phyloP scores from a whole-genome alignment of 495 filamentous ascomycete genomes.

The Hyphodiscus hymeniophilus region DNA sequence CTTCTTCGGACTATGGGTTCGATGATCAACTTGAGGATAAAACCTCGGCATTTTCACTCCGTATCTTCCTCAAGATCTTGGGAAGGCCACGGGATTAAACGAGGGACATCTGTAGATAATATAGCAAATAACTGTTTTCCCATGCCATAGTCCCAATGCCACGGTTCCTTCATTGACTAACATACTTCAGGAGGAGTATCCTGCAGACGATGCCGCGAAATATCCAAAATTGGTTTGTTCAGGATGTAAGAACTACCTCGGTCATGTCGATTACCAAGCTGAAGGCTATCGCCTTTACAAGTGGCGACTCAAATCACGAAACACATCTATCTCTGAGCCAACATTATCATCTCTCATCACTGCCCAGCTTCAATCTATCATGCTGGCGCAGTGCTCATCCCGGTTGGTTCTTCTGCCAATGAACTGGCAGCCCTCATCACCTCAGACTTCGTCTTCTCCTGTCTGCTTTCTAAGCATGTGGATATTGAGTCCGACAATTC shows the following conservation, averaged over 20 bases:
- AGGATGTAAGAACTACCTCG: slow-evolving; percentile 35
- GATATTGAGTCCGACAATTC: slow-evolving; percentile 2
- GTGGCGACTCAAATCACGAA: slow-evolving; percentile 31
- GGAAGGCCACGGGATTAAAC: slow-evolving; percentile 42
- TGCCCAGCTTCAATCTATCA: neutral
- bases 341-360: slow-evolving; percentile 1
- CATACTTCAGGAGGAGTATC: neutral
- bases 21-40: slow-evolving; percentile 17
- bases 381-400: slow-evolving; percentile 3
- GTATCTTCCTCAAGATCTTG: slow-evolving; percentile 36
- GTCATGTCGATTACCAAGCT: slow-evolving; percentile 32
- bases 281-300: slow-evolving; percentile 44
- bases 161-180: neutral
- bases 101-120: slow-evolving; percentile 46
- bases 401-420: slow-evolving; percentile 4
- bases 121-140: slow-evolving; percentile 5
- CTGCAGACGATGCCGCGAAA: slow-evolving; percentile 7
- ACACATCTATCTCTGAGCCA: neutral
- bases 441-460: neutral
- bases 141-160: neutral
- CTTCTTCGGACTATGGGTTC: slow-evolving; percentile 25
- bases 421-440: neutral
- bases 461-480: neutral
- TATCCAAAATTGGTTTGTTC: slow-evolving; percentile 29
- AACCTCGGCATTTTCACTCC: slow-evolving; percentile 42